These are phyloP conservation scores for Morella rubra DNA, from an alignment of 306 rosid genomes.

Conservation along the genomic window DNA sequence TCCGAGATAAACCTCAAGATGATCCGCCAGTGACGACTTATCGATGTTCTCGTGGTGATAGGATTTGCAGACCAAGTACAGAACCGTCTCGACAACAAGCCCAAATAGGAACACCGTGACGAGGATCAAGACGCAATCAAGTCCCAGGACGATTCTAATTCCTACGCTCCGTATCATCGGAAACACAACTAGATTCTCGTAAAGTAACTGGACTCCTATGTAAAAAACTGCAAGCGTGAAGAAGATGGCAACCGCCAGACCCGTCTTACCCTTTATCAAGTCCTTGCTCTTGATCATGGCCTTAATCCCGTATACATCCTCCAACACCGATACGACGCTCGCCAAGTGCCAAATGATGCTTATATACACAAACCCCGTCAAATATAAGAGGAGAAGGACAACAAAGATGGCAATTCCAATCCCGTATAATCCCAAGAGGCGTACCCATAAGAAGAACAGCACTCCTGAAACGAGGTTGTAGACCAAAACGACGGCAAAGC, in stretches of 20 bases:
- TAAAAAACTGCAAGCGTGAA: neutral
- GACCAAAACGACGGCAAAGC: conserved; percentile 9
- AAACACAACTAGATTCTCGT: conserved; percentile 19
- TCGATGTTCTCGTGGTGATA: conserved; percentile 38
- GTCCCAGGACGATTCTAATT: conserved; percentile 11
- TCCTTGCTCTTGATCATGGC: conserved; percentile 25
- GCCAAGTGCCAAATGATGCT: conserved; percentile 27
- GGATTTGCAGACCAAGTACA: conserved; percentile 36
- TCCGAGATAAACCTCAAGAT: conserved; percentile 31
- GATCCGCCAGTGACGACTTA: conserved; percentile 19
- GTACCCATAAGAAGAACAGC: neutral
- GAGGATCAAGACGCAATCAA: conserved; percentile 10
- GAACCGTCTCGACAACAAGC: conserved; percentile 24
- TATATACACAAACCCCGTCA: conserved; percentile 17
- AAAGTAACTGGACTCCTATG: neutral
- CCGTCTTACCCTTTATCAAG: conserved; percentile 26
- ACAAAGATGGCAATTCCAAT: neutral
- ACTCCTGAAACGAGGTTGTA: conserved; percentile 13
- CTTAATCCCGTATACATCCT: conserved; percentile 20
- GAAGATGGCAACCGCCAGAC: neutral
- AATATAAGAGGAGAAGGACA: neutral
- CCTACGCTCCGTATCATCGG: neutral
- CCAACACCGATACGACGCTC: conserved; percentile 30
- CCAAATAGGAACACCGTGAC: conserved; percentile 25
- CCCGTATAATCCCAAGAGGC: neutral